Percentiles rank a stretch among this genome's conserved stretches.
These are phyloP conservation scores for Colletotrichum endophyticum DNA, from an alignment of 2,329 filamentous ascomycete species.

Conservation along the genomic window DNA sequence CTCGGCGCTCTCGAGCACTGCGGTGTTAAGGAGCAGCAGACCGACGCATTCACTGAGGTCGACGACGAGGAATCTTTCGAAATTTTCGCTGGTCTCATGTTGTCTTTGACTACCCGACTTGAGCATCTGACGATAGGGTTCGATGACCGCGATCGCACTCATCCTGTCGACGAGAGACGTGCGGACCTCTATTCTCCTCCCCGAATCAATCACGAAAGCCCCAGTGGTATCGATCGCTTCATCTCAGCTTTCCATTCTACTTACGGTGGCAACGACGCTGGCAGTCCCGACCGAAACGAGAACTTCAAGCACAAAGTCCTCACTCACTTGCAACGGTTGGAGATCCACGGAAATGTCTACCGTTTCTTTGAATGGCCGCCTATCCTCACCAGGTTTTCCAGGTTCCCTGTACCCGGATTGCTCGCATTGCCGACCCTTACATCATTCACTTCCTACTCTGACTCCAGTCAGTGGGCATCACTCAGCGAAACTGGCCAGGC, in stretches of 20 bases:
- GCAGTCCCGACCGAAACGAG: neutral
- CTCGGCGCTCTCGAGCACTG: neutral
- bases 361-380: too few species aligned
- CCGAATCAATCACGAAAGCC: neutral
- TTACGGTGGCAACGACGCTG: neutral
- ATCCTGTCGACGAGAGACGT: neutral
- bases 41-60: neutral
- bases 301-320: neutral
- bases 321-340: neutral
- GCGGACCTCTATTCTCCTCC: too few species aligned
- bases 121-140: neutral
- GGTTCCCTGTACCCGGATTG: neutral
- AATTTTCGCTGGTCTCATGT: neutral
- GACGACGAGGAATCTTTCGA: neutral
- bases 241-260: neutral
- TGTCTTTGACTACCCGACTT: neutral
- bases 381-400: neutral
- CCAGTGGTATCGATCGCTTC: neutral
- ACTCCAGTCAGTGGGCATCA: neutral
- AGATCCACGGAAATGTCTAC: neutral
- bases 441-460: neutral
- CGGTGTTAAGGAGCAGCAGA: neutral
- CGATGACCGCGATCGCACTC: neutral
- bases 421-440: neutral
- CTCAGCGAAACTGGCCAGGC: neutral